phyloP scores from a whole-genome alignment of 2,329 filamentous ascomycete species.

The Alternaria alternata region DNA sequence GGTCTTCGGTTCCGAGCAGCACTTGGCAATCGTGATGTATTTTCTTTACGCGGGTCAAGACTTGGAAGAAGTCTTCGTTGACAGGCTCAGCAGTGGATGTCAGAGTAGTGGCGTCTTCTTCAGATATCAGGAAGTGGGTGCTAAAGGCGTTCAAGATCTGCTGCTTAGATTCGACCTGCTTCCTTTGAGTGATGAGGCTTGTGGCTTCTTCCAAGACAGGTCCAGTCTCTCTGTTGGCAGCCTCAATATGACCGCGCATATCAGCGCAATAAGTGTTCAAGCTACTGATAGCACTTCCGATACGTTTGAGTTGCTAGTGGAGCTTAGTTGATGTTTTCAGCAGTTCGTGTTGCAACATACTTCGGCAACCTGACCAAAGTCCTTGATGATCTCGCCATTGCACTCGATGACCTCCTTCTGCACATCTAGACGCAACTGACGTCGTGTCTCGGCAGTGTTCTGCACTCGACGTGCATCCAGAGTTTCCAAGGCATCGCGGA shows the following conservation, averaged over 20 bases:
- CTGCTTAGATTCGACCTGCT: constrained; percentile 80
- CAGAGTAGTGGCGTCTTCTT: constrained; percentile 78
- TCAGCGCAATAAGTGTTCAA: constrained; percentile 81
- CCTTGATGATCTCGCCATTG: constrained; percentile 86
- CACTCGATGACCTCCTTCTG: constrained; percentile 93
- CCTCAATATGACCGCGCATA: constrained; percentile 78
- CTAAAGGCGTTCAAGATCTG: constrained; percentile 79
- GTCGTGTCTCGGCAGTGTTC: constrained; percentile 80
- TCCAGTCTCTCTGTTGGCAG: constrained; percentile 77
- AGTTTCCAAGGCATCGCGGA: constrained; percentile 81
- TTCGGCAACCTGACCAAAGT: constrained; percentile 90
- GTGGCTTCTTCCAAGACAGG: constrained; percentile 81
- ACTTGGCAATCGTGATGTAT: constrained; percentile 90
- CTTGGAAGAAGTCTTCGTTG: constrained; percentile 82
- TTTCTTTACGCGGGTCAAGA: constrained; percentile 80
- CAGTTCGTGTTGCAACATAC: constrained; percentile 14
- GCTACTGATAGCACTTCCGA: constrained; percentile 78
- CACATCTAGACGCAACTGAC: constrained; percentile 80
- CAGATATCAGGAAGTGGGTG: constrained; percentile 82
- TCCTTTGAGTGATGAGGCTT: constrained; percentile 74
- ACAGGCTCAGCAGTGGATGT: constrained; percentile 83
- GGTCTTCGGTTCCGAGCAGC: constrained; percentile 87
- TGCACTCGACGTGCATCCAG: constrained; percentile 75
- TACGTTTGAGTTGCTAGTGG: constrained; percentile 80
- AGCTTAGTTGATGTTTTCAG: constrained; percentile 32